These are phyloP conservation scores for Ascomycota sp. DNA, from an alignment of 2,329 filamentous ascomycete genomes.

Conservation along the genomic window DNA sequence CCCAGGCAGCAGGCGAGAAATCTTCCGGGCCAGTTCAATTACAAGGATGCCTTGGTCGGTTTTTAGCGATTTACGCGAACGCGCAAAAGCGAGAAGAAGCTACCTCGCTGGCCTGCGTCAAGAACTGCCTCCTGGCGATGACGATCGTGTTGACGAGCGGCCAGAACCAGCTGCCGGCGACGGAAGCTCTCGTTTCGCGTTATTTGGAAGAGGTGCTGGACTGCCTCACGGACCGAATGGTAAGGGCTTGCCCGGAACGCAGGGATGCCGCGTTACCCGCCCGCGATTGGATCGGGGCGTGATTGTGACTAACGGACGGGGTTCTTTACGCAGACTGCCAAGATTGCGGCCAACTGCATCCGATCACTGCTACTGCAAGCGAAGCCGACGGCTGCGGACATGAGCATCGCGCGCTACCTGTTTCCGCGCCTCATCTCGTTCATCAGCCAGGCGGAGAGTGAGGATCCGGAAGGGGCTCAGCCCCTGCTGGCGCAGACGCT, in stretches of 20 bases:
- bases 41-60: slow-evolving; percentile 62
- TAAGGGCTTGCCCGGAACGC: slow-evolving; percentile 13
- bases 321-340: slow-evolving; percentile 39
- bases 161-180: slow-evolving; percentile 49
- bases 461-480: slow-evolving; percentile 63
- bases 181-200: slow-evolving; percentile 52
- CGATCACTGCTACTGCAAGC: slow-evolving; percentile 59
- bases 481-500: slow-evolving; percentile 53
- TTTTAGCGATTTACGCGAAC: slow-evolving; percentile 59
- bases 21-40: slow-evolving; percentile 47
- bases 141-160: slow-evolving; percentile 79
- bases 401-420: slow-evolving; percentile 54
- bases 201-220: slow-evolving; percentile 70
- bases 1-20: slow-evolving; percentile 21
- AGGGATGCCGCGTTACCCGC: neutral
- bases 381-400: slow-evolving; percentile 41
- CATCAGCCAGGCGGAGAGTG: slow-evolving; percentile 44
- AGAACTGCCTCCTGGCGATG: slow-evolving; percentile 73
- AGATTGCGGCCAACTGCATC: slow-evolving; percentile 77
- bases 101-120: slow-evolving; percentile 69
- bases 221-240: slow-evolving; percentile 60
- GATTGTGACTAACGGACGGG: neutral
- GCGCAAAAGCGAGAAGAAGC: slow-evolving; percentile 57
- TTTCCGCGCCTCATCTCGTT: slow-evolving; percentile 61
- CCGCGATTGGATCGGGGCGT: neutral